These are phyloP conservation scores for Lactarius sp. DNA, from an alignment of 768 basidiomycete species.

Conservation along the genomic window DNA sequence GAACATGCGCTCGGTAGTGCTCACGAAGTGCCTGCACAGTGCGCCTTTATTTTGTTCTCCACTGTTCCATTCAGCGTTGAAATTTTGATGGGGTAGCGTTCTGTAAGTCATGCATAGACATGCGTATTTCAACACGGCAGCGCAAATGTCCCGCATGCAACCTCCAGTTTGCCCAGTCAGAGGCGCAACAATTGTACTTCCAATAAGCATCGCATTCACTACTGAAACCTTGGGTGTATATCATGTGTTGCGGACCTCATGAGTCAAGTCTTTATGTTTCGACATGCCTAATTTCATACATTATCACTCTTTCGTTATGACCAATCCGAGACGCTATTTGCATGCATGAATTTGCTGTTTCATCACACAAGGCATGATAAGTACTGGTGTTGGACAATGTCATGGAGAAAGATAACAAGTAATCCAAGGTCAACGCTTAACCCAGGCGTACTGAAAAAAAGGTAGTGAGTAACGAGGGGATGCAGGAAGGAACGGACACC, in stretches of 20 bases:
- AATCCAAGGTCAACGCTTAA: conserved; percentile 70
- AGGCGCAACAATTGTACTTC: conserved; percentile 67
- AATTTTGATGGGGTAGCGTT: conserved; percentile 51
- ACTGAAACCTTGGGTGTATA: background rate
- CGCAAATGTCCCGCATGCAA: conserved; percentile 93
- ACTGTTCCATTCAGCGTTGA: conserved; percentile 2
- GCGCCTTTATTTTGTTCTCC: conserved; percentile 33
- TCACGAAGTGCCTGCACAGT: conserved; percentile 93
- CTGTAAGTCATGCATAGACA: conserved; percentile 78
- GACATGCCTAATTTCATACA: conserved; percentile 11
- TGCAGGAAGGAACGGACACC: conserved; percentile 30
- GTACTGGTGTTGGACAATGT: conserved; percentile 4
- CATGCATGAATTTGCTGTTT: conserved; percentile 6
- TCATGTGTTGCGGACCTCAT: conserved; percentile 1
- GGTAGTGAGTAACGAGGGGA: conserved; percentile 18
- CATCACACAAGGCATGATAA: background rate
- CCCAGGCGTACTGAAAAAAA: conserved; percentile 75
- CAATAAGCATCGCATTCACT: conserved; percentile 35
- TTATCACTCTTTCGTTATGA: conserved; percentile 19
- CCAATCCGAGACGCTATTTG: conserved; percentile 2
- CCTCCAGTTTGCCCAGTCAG: conserved; percentile 72
- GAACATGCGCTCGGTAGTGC: conserved; percentile 70
- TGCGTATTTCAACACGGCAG: conserved; percentile 83
- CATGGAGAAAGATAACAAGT: background rate
- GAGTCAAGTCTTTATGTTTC: conserved; percentile 3